Conservation (phyloP, 169 alveolate species). For the Amoebophrya sp. region DNA sequence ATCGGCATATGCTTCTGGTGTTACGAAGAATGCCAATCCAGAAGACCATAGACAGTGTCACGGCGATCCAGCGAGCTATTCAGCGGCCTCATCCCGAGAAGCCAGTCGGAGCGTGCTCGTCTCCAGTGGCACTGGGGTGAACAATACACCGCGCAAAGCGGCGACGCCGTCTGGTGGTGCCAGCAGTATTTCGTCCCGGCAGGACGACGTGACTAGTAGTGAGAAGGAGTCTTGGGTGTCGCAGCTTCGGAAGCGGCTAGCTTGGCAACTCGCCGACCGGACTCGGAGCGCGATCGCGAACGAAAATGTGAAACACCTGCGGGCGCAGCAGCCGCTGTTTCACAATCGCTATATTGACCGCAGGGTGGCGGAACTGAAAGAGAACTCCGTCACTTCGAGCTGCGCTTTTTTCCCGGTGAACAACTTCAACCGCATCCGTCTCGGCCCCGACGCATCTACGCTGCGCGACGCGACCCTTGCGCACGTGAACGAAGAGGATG, state of each 20-base stretch:
- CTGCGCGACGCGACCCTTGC: not conserved
- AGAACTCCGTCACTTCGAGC: not conserved
- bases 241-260: not conserved
- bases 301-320: not conserved
- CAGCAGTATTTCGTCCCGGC: not conserved
- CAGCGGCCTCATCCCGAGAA: too few relatives aligned
- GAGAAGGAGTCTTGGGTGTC: not conserved
- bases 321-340: conserved; percentile 1
- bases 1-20: too few relatives aligned
- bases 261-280: not conserved
- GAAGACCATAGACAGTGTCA: too few relatives aligned
- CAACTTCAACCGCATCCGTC: not conserved
- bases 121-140: too few relatives aligned
- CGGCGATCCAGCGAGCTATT: too few relatives aligned
- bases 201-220: too few relatives aligned
- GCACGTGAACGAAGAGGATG: not conserved
- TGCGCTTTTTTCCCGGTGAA: conserved; percentile 7
- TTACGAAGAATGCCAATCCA: too few relatives aligned
- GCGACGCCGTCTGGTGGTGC: too few relatives aligned
- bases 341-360: not conserved
- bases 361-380: not conserved
- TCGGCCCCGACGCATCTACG: not conserved
- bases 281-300: not conserved
- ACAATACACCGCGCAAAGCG: too few relatives aligned
- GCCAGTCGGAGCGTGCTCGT: too few relatives aligned